Percentiles rank a stretch among this genome's conserved stretches.
phyloP scores from a whole-genome alignment of 352 stramenopile genomes.

The Plasmopara muralis region DNA sequence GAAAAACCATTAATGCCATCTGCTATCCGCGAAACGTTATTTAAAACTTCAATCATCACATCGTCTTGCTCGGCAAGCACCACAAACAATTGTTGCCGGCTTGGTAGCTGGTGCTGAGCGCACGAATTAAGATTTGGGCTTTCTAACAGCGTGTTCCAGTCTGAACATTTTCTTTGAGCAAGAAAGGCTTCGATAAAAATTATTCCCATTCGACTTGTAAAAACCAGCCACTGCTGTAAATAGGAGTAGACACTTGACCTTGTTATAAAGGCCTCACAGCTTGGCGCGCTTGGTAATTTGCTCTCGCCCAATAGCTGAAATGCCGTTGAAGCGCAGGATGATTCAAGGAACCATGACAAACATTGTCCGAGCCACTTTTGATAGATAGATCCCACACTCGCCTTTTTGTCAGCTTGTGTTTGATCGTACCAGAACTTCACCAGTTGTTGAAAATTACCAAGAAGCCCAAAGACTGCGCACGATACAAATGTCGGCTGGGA shows the following conservation, averaged over 20 bases:
- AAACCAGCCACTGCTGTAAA: constrained; percentile 54
- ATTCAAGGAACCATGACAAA: constrained; percentile 17
- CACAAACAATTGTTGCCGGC: constrained; percentile 30
- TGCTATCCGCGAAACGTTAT: constrained; percentile 30
- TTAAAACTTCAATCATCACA: constrained; percentile 55
- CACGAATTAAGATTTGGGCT: background rate
- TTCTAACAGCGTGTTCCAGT: background rate
- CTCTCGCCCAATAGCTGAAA: constrained; percentile 19
- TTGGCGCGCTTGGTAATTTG: constrained; percentile 13
- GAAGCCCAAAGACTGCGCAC: constrained; percentile 30
- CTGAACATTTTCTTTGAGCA: background rate
- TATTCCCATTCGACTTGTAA: constrained; percentile 21
- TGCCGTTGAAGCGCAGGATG: constrained; percentile 24
- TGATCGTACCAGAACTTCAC: constrained; percentile 8
- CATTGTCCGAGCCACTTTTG: constrained; percentile 22
- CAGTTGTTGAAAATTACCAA: constrained; percentile 27
- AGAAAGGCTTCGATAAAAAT: constrained; percentile 10
- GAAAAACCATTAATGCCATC: background rate
- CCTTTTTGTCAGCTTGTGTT: background rate
- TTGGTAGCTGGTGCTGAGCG: constrained; percentile 16
- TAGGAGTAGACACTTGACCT: constrained; percentile 36
- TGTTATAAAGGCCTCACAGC: constrained; percentile 33
- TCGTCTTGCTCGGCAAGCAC: constrained; percentile 67
- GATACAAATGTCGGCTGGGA: constrained; percentile 40
- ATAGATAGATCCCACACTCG: background rate